Conservation (phyloP, 1,139 yeast species). For the Nakaseomyces glabratus region DNA sequence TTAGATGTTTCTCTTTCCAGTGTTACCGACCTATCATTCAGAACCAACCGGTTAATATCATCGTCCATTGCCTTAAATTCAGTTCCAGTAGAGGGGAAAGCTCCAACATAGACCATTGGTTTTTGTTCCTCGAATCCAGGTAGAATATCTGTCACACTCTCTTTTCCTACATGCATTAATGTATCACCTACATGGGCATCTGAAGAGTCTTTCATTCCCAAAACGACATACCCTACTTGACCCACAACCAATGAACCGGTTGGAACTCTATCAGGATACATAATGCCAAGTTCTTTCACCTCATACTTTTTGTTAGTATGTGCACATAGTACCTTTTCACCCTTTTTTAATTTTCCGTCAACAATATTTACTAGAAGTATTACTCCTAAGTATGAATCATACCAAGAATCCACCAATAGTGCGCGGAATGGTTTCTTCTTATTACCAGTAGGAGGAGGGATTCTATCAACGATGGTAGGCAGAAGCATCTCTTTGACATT, state of each 20-base stretch:
- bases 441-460: conserved; percentile 65
- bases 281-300: conserved; percentile 85
- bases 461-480: conserved; percentile 69
- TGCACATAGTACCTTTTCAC: conserved; percentile 68
- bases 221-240: conserved; percentile 87
- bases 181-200: conserved; percentile 95
- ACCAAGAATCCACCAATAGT: conserved; percentile 92
- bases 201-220: conserved; percentile 82
- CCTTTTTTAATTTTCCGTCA: conserved; percentile 69
- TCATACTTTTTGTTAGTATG: conserved; percentile 73
- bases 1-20: conserved; percentile 85
- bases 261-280: conserved; percentile 79
- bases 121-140: conserved; percentile 96
- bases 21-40: conserved; percentile 87
- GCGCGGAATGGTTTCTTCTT: conserved; percentile 55
- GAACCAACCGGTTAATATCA: conserved; percentile 74
- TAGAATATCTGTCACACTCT: conserved; percentile 53
- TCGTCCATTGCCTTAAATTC: conserved; percentile 88
- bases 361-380: conserved; percentile 76
- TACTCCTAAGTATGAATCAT: conserved; percentile 89
- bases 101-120: conserved; percentile 98
- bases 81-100: conserved; percentile 91
- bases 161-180: conserved; percentile 57
- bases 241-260: conserved; percentile 67
- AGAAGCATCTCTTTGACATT: conserved; percentile 59